These are phyloP conservation scores for Psilocybe mexicana DNA, from an alignment of 1,284 basidiomycete species.

Conservation along the genomic window DNA sequence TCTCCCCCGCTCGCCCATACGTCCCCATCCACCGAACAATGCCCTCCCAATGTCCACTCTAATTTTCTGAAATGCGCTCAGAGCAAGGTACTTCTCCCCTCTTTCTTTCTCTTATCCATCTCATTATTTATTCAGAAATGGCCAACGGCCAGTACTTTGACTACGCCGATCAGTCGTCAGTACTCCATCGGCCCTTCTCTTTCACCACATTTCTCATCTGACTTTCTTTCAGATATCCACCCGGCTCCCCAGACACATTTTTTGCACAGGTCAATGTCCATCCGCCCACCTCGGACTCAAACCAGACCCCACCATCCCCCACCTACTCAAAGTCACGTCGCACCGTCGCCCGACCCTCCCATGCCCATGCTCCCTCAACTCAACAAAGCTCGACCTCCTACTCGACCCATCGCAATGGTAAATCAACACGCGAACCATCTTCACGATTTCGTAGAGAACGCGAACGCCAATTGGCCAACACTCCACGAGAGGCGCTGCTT, in stretches of 20 bases:
- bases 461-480: slow-evolving; percentile 27
- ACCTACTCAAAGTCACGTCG: slow-evolving; percentile 13
- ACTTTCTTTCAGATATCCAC: slow-evolving; percentile 11
- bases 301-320: slow-evolving; percentile 21
- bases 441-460: slow-evolving; percentile 25
- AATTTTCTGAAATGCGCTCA: background rate
- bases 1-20: background rate
- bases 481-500: slow-evolving; percentile 27
- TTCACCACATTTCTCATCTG: background rate
- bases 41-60: background rate
- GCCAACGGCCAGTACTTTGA: slow-evolving; percentile 1
- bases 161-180: slow-evolving; percentile 13
- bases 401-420: slow-evolving; percentile 10
- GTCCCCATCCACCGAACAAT: background rate
- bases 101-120: background rate
- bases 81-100: background rate
- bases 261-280: slow-evolving; percentile 15
- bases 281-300: slow-evolving; percentile 22
- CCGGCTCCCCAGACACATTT: slow-evolving; percentile 20
- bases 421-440: slow-evolving; percentile 13
- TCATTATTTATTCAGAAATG: background rate
- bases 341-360: slow-evolving; percentile 13
- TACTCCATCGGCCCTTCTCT: background rate
- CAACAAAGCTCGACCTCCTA: slow-evolving; percentile 2
- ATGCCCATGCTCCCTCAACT: slow-evolving; percentile 7